Percentiles rank a stretch among this genome's conserved stretches.
These are phyloP conservation scores for Moesziomyces parantarcticus DNA, from an alignment of 1,284 basidiomycete species.

Conservation along the genomic window DNA sequence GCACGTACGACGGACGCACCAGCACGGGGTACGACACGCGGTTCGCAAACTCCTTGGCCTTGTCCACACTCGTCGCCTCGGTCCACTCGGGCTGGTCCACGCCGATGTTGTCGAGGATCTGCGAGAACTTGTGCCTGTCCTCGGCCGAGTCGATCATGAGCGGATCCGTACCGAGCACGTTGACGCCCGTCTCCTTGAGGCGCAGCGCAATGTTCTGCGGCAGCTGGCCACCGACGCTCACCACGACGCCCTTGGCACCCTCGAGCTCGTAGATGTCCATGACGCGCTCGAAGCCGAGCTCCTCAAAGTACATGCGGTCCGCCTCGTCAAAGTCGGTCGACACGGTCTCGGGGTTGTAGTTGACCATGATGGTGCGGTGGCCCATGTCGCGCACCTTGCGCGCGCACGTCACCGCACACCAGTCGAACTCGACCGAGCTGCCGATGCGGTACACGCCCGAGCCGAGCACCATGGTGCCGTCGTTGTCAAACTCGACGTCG, in stretches of 20 bases:
- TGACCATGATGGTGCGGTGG: conserved; percentile 97
- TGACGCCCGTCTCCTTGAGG: conserved; percentile 88
- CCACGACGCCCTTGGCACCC: conserved; percentile 88
- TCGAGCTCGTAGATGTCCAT: conserved; percentile 99
- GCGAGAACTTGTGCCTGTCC: conserved; percentile 99
- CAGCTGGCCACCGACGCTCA: conserved; percentile 88
- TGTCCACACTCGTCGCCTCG: conserved; percentile 87
- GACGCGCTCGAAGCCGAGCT: conserved; percentile 95
- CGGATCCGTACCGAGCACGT: conserved; percentile 95
- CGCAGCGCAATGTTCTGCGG: conserved; percentile 96
- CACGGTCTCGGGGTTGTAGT: conserved; percentile 99
- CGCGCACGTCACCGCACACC: conserved; percentile 98
- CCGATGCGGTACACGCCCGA: conserved; percentile 99
- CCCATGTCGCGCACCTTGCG: conserved; percentile 90
- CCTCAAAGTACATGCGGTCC: conserved; percentile 97
- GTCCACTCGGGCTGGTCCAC: conserved; percentile 98
- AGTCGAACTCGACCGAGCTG: conserved; percentile 98
- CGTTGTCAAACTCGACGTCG: conserved; percentile 94
- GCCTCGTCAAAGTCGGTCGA: conserved; percentile 99
- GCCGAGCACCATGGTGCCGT: conserved; percentile 99
- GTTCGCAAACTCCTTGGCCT: conserved; percentile 89
- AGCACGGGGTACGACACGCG: conserved; percentile 74
- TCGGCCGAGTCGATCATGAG: conserved; percentile 95
- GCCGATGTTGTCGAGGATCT: conserved; percentile 90
- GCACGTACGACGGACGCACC: conserved; percentile 79